Conservation (phyloP, 306 rosid genomes). For the Hippophae gyantsensis region DNA sequence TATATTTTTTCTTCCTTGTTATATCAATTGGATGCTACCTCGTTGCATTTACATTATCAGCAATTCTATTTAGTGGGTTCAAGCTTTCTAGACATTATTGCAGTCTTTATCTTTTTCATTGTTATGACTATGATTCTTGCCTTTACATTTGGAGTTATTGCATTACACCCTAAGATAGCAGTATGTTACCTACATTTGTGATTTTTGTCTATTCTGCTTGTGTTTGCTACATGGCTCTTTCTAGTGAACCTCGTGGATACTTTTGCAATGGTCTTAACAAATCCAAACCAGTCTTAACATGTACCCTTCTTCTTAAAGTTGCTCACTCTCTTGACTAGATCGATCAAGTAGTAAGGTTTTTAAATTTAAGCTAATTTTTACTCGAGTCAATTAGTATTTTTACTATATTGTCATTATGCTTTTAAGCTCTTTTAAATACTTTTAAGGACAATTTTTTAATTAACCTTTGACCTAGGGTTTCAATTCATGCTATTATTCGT, state of each 20-base stretch:
- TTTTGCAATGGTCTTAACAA: conserved; percentile 82
- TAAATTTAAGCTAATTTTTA: no score
- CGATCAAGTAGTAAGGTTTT: no score
- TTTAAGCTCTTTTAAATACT: no score
- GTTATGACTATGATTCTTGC: conserved; percentile 87
- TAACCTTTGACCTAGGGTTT: no score
- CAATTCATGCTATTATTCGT: no score
- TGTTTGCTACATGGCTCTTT: conserved; percentile 80
- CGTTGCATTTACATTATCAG: conserved; percentile 56
- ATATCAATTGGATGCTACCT: conserved; percentile 75
- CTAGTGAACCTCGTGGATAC: conserved; percentile 77
- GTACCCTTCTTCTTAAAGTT: conserved; percentile 82
- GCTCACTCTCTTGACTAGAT: no score
- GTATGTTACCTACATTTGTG: conserved; percentile 93
- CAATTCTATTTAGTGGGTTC: conserved; percentile 90
- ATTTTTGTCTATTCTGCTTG: conserved; percentile 82
- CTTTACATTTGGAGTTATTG: conserved; percentile 54
- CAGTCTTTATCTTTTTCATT: conserved; percentile 77
- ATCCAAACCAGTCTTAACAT: conserved; percentile 52
- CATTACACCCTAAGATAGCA: conserved; percentile 78
- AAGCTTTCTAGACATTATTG: conserved; percentile 85
- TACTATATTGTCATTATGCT: no score
- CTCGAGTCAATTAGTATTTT: no score
- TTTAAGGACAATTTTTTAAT: no score
- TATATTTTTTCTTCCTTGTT: conserved; percentile 68